Base-by-base conservation (phyloP, 352 stramenopile genomes). In the Globisporangium emineosum region DNA sequence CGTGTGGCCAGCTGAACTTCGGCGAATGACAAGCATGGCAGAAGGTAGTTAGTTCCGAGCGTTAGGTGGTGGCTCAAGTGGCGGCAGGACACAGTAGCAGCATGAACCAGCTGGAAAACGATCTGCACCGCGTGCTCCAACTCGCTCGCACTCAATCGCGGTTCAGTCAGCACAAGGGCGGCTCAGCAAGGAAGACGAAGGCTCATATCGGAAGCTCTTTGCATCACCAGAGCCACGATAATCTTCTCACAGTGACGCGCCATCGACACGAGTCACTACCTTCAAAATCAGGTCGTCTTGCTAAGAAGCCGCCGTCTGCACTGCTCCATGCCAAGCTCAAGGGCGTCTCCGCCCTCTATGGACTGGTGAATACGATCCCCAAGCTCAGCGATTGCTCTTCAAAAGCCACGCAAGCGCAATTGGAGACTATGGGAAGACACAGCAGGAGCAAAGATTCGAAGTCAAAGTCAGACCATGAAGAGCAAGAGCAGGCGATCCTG, bases 101-200 rank as follows among this genome's bases (percentile, higher is more conserved):
- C 0, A 66, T 66, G 61, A 57, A 66, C 53, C 61, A 66, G 6
- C 40, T 66, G 7, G 81, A 90, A 69, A 76, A 83, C 23, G 79
- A 89, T 66, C 60, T 86, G 40, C 72, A 78, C 37, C 81, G 81
- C 32, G 78, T 90, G 47, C 65, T 88, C 35, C 64, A 79, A 10
- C 73, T 90, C 33, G 78, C 64, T 40, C 42, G 72, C 45, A 17
- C 37, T 15, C 65, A 50, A 54, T 23, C 27, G 53, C 25, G 25
- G 9, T 15, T 58, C 32, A n/a, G 60, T 10, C 57, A 55, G 59
- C 25, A 42, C 40, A 47, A 47, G 17, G 19, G 15, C 6, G 17
- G 9, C 21, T 62, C 57, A 29, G 12, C 25, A 33, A 52, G 21
- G 17, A 17, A 8, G 25, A 50, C 25, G 27, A 9, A 56, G 37